Evolutionary conservation across 176 grass and related monocot genomes (phyloP).

Genomic region (Tuctoria greenei): DNA sequence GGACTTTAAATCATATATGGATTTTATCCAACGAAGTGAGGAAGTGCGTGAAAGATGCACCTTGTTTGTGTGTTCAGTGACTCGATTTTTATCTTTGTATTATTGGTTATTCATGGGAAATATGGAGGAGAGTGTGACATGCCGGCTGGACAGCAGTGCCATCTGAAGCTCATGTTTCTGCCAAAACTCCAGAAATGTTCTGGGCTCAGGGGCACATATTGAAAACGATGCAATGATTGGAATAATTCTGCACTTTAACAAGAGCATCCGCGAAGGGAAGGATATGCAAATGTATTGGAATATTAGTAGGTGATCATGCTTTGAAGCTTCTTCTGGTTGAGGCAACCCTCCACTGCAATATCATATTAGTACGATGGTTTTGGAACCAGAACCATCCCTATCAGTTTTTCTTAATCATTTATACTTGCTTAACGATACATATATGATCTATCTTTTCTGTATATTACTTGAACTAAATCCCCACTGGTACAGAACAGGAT

Average conservation of each 20-base stretch:
- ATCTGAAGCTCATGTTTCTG: neutral
- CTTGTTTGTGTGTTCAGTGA: neutral
- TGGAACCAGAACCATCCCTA: neutral
- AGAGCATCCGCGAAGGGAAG: neutral
- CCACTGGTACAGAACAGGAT: slow-evolving; percentile 33
- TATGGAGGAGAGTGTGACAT: neutral
- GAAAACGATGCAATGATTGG: neutral
- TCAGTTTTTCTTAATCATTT: neutral
- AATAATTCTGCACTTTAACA: slow-evolving; percentile 9
- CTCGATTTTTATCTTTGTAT: neutral
- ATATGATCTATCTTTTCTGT: slow-evolving; percentile 16
- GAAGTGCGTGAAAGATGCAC: neutral
- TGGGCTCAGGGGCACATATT: neutral
- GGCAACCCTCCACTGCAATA: neutral
- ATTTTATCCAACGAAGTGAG: neutral
- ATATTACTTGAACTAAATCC: slow-evolving; percentile 32
- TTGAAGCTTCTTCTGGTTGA: neutral
- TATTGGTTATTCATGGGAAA: neutral
- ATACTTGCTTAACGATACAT: slow-evolving; percentile 21
- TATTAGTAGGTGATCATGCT: neutral
- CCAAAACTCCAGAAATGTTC: neutral
- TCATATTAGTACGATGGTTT: slow-evolving; percentile 7
- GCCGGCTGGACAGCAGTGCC: neutral
- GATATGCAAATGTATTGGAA: neutral
- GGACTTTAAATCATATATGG: slow-evolving; percentile 15